A percentile compares a stretch with the other conserved stretches of the same genome.
Evolutionary conservation across 1,139 yeast genomes (phyloP).

Genomic region (Ogataea hybrid): DNA sequence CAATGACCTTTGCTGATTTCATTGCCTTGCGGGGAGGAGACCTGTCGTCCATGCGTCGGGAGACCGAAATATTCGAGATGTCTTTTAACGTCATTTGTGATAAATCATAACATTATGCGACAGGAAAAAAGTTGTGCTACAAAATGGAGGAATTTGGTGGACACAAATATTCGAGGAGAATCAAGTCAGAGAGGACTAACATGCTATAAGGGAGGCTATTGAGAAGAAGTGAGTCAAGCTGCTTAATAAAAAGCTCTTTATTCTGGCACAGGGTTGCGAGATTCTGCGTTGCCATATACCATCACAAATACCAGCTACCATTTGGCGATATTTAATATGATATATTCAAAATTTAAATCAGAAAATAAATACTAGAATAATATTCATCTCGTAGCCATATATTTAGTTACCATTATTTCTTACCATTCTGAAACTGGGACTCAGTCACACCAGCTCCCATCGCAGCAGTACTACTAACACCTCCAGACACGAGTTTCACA

Average conservation of each 20-base stretch:
- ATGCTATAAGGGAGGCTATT: too few species aligned
- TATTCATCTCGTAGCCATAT: neutral
- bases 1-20: slow-evolving; percentile 10
- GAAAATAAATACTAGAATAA: neutral
- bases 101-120: slow-evolving; percentile 9
- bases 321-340: too few species aligned
- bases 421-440: slow-evolving; percentile 62
- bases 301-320: too few species aligned
- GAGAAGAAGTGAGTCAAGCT: too few species aligned
- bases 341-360: neutral
- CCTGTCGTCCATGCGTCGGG: slow-evolving; percentile 1
- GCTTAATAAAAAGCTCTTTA: too few species aligned
- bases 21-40: slow-evolving; percentile 6
- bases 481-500: slow-evolving; percentile 90
- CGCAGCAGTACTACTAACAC: slow-evolving; percentile 94
- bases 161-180: neutral
- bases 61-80: slow-evolving; percentile 6
- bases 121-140: slow-evolving; percentile 7
- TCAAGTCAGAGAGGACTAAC: too few species aligned
- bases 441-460: slow-evolving; percentile 99
- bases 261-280: too few species aligned
- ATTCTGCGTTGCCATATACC: too few species aligned
- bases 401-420: slow-evolving; percentile 1
- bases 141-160: neutral
- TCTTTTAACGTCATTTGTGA: slow-evolving; percentile 9